Base-by-base conservation (phyloP, 2,329 filamentous ascomycete genomes). In the Alternaria novae-zelandiae region DNA sequence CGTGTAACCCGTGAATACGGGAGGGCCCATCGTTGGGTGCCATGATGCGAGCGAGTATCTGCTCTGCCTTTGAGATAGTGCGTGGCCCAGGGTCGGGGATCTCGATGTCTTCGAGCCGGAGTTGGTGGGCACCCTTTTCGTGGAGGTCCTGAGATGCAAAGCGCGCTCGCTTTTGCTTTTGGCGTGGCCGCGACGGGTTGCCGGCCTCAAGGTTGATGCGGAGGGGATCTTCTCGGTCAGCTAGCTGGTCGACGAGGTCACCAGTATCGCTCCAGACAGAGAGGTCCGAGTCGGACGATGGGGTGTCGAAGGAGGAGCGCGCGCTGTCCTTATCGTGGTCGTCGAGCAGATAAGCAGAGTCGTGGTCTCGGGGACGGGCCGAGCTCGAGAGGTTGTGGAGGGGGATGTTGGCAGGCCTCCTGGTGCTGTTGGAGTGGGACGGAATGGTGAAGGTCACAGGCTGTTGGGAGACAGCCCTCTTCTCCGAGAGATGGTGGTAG, bases 211-310 rank as follows among this genome's bases (percentile, higher is more conserved):
- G 85, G 74, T 88, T 90, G 72, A 89, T 87, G 72, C 88, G 89
- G 71, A 97, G 86, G 63, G 93, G 92, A 79, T 97, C 93, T 82
- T 95, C 89, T 76, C 90, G 89, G 84, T 92, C 90, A 75, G 88
- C 91, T 73, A 94, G 86, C 86, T 96, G 95, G 83, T 97, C 95
- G 76, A 93, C 93, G 74, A 98, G 88, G 82, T 98, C 96, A 77
- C 94, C 95, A 47, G 95, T 97, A 81, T 97, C 94, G 78, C 92
- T 94, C 94, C 93, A 97, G 73, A 92, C 89, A 63, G 90, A 93
- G 80, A 92, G 92, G 74, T 91, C 88, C 65, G 89, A 91, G 79
- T 85, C 85, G 64, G 80, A 84, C 68, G 87, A 88, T 60, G 85
- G 85, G 74, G 81, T 80, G 74, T 83, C 83, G 66, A 82, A 82